Evolutionary conservation across 805 yeast genomes (phyloP), one percentile per base, ranked within the genome.

Genomic region (baker's yeast (Saccharomyces cerevisiae)): DNA sequence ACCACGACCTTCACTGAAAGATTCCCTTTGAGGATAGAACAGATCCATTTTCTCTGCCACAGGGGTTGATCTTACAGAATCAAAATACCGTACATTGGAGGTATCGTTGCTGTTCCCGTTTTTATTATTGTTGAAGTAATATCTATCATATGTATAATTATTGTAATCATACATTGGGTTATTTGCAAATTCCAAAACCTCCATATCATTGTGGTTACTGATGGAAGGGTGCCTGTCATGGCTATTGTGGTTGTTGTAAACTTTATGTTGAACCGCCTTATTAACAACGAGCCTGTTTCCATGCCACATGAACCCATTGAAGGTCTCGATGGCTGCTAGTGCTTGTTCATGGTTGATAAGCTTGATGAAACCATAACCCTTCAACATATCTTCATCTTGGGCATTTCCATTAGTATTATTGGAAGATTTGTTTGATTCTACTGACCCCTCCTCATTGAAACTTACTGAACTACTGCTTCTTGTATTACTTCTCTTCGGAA

Each of bases 361-460:
- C 52, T 77, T 79, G 41, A 84, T 74, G 59, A 78, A 84, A 0
- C 84, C 87, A 59, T 78, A 80, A 13, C 77, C 78, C 55, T 75
- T 67, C 41, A 68, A 53, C 28, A 59, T 53, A 6, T 58, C 63
- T 47, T 57, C 66, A 32, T 56, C 46, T 41, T 53, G 55, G 13
- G 53, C 41, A 8, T 47, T 56, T 21, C 41, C 51, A 47, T 43
- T 49, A 28, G 36, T 27, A 2, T 24, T 32, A 5, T 30, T 32
- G 29, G 24, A 27, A 3, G n/a, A 6, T 17, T 26, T 27, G 8
- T 14, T 28, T 14, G n/a, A 14, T 14, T 54, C 32, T 11, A 36
- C 17, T 3, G 43, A 36, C 22, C 36, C 46, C 8, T 24, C 43
- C 31, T 52, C 49, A 3, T 22, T 17, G 9, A 29, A 21, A 22